Evolutionary conservation across 306 rosid species (phyloP).

Genomic region (Cotoneaster glaucophyllus): DNA sequence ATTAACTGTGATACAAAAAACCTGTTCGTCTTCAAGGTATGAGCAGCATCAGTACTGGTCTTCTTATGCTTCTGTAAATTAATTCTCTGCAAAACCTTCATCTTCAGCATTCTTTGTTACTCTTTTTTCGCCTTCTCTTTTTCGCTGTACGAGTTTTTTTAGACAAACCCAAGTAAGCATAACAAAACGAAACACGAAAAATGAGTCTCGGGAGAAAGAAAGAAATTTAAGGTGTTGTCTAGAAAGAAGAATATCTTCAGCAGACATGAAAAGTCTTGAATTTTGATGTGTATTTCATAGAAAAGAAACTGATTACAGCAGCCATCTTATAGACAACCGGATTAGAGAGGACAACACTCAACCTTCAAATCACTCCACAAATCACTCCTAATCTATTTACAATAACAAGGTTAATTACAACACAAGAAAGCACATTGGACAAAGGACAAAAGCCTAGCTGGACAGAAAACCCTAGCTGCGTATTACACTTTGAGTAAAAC

Average conservation of each 20-base stretch:
- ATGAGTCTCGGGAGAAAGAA: neutral
- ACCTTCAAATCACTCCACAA: no score
- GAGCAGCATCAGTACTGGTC: neutral
- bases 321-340: no score
- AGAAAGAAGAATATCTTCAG: neutral
- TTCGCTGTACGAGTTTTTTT: neutral
- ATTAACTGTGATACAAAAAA: slow-evolving; percentile 13
- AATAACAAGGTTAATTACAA: no score
- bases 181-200: neutral
- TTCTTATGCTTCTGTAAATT: slow-evolving; percentile 22
- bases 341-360: no score
- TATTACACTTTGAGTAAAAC: no score
- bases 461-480: no score
- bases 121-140: neutral
- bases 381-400: no score
- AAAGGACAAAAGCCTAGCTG: no score
- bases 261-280: no score
- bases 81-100: slow-evolving; percentile 14
- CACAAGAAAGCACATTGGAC: no score
- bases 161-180: neutral
- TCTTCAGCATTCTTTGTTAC: neutral
- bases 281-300: no score
- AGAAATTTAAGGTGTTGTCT: neutral
- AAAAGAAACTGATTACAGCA: no score
- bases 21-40: slow-evolving; percentile 8